Conservation (phyloP, 108 stramenopile species). For the Cyclostephanos tholiformis region DNA sequence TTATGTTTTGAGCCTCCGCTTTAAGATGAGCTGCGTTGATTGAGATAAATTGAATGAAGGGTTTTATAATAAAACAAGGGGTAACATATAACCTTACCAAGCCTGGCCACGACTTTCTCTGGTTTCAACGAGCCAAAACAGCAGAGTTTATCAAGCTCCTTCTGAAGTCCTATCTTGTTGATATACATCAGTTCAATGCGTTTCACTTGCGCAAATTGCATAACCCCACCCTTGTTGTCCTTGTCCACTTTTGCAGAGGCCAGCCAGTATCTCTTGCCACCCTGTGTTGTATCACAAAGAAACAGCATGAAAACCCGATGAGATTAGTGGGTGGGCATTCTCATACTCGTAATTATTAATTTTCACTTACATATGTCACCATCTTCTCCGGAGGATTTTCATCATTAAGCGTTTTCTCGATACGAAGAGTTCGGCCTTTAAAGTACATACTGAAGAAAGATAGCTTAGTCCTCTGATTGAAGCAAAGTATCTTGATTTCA, state of each 20-base stretch:
- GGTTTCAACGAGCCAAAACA: constrained; percentile 18
- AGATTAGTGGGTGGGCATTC: background rate
- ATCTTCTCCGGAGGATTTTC: background rate
- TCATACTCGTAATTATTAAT: background rate
- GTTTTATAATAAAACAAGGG: background rate
- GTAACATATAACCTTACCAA: constrained; percentile 9
- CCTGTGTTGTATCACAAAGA: background rate
- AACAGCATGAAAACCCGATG: background rate
- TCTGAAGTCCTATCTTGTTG: constrained; percentile 6
- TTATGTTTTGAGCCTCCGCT: constrained; percentile 3
- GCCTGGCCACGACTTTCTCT: constrained; percentile 32
- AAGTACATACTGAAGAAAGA: constrained; percentile 6
- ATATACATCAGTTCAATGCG: constrained; percentile 29
- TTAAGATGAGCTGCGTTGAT: constrained; percentile 7
- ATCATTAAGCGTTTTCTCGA: constrained; percentile 4
- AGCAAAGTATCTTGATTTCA: background rate
- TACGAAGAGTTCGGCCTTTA: background rate
- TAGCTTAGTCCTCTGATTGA: background rate
- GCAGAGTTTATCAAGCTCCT: constrained; percentile 32
- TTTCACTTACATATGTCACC: background rate
- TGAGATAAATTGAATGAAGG: background rate
- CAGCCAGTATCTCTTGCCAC: constrained; percentile 2
- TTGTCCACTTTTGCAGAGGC: constrained; percentile 8
- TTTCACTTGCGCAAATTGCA: background rate
- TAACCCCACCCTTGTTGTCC: constrained; percentile 1